Conservation (phyloP, 2,329 filamentous ascomycete genomes). For the Trichoderma arundinaceum region DNA sequence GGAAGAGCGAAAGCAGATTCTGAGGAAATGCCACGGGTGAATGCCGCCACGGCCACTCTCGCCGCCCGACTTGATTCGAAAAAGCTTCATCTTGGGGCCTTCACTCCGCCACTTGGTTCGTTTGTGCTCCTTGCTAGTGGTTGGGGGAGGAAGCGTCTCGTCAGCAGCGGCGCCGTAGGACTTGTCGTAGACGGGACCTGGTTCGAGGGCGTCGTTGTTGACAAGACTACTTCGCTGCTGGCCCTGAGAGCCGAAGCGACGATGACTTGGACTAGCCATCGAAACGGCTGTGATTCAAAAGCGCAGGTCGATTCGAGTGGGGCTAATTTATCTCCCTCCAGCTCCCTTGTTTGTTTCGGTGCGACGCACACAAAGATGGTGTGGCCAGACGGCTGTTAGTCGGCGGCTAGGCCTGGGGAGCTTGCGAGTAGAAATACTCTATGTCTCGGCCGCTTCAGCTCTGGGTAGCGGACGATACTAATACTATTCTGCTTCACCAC, state of each 20-base stretch:
- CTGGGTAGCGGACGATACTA: slow-evolving; percentile 6
- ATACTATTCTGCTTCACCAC: not conserved
- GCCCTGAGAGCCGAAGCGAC: slow-evolving; percentile 16
- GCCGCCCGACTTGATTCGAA: slow-evolving; percentile 41
- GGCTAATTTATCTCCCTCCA: not conserved
- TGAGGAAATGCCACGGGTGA: slow-evolving; percentile 49
- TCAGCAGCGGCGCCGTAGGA: slow-evolving; percentile 1
- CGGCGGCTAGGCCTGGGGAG: not conserved
- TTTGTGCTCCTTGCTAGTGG: slow-evolving; percentile 10
- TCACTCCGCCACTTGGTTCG: slow-evolving; percentile 14
- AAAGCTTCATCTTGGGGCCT: slow-evolving; percentile 9
- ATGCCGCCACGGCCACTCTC: slow-evolving; percentile 54
- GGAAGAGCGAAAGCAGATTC: slow-evolving; percentile 51
- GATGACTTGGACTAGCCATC: slow-evolving; percentile 23
- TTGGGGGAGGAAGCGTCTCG: slow-evolving; percentile 8
- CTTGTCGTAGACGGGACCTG: slow-evolving; percentile 4
- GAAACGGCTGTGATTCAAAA: slow-evolving; percentile 8
- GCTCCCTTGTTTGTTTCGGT: not conserved
- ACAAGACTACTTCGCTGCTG: slow-evolving; percentile 11
- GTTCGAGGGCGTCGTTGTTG: slow-evolving; percentile 11
- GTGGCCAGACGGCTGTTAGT: slow-evolving; percentile 5
- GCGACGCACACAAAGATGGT: not conserved
- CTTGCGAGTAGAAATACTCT: not conserved
- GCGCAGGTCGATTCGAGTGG: slow-evolving; percentile 14
- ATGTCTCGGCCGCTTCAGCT: slow-evolving; percentile 4